Conservation (phyloP, 176 grass and related monocot genomes). For the Poa pratensis region DNA sequence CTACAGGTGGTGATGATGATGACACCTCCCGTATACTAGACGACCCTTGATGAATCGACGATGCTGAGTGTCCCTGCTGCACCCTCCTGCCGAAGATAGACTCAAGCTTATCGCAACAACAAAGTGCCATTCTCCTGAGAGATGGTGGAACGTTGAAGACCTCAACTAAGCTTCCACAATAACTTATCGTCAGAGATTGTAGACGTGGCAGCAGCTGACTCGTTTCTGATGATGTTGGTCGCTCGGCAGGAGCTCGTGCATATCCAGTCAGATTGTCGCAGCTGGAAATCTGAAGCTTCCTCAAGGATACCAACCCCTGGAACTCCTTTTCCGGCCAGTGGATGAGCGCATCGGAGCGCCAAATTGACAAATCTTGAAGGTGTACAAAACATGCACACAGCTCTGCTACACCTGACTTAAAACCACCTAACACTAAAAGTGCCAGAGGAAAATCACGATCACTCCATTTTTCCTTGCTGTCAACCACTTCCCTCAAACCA, state of each 20-base stretch:
- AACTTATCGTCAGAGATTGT: background rate
- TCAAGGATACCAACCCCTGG: background rate
- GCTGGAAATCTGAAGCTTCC: rapidly evolving
- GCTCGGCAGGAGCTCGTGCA: background rate
- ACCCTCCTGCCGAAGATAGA: background rate
- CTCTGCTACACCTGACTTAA: background rate
- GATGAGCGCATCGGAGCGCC: rapidly evolving
- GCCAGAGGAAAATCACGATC: background rate
- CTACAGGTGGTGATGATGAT: background rate
- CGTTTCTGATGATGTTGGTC: background rate
- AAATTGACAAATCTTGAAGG: background rate
- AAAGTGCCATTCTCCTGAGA: background rate
- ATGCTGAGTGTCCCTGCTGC: background rate
- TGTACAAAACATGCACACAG: background rate
- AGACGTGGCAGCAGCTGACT: background rate
- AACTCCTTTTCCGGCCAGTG: background rate
- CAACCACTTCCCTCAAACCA: background rate
- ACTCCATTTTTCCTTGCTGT: background rate
- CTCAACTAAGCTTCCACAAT: background rate
- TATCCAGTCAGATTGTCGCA: background rate
- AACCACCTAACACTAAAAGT: background rate
- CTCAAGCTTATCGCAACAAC: background rate
- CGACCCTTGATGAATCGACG: background rate
- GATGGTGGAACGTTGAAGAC: background rate
- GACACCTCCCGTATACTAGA: background rate